phyloP scores from a whole-genome alignment of 768 basidiomycete species.

The Leccinum truebloodii region DNA sequence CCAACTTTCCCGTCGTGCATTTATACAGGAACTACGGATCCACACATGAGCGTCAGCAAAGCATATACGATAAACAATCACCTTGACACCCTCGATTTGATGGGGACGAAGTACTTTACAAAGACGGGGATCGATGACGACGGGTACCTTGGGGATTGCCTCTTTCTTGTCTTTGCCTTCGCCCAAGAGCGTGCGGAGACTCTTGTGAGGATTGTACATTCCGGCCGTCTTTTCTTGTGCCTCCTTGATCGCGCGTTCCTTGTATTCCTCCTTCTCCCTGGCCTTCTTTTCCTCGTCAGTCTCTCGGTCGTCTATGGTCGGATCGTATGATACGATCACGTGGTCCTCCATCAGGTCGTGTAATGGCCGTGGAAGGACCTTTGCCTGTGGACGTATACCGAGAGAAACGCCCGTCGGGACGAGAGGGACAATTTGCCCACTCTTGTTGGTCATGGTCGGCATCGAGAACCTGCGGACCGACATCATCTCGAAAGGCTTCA shows the following conservation, averaged over 20 bases:
- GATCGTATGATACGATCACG: slow-evolving; percentile 96
- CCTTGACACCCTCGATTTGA: slow-evolving; percentile 98
- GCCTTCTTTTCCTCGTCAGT: slow-evolving; percentile 83
- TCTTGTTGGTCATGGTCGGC: slow-evolving; percentile 74
- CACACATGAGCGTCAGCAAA: slow-evolving; percentile 6
- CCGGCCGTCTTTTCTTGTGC: slow-evolving; percentile 70
- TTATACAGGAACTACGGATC: slow-evolving; percentile 82
- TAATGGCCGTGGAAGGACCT: slow-evolving; percentile 85
- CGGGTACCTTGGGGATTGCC: slow-evolving; percentile 78
- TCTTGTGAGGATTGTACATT: slow-evolving; percentile 91
- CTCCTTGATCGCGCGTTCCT: slow-evolving; percentile 60
- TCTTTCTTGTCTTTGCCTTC: slow-evolving; percentile 69
- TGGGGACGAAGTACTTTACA: slow-evolving; percentile 91
- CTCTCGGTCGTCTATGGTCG: slow-evolving; percentile 90
- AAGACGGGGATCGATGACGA: slow-evolving; percentile 92
- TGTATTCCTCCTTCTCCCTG: slow-evolving; percentile 72
- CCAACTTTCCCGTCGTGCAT: slow-evolving; percentile 92
- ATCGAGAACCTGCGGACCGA: slow-evolving; percentile 71
- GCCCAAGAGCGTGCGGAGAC: slow-evolving; percentile 74
- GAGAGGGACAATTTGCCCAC: slow-evolving; percentile 60
- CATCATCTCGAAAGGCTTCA: slow-evolving; percentile 68
- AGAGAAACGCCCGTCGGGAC: slow-evolving; percentile 70
- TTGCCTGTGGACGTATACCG: slow-evolving; percentile 80
- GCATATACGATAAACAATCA: slow-evolving; percentile 34
- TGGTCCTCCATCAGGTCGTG: slow-evolving; percentile 98